Evolutionary conservation across 2,329 filamentous ascomycete species (phyloP).

Genomic region (Claviceps sp.): DNA sequence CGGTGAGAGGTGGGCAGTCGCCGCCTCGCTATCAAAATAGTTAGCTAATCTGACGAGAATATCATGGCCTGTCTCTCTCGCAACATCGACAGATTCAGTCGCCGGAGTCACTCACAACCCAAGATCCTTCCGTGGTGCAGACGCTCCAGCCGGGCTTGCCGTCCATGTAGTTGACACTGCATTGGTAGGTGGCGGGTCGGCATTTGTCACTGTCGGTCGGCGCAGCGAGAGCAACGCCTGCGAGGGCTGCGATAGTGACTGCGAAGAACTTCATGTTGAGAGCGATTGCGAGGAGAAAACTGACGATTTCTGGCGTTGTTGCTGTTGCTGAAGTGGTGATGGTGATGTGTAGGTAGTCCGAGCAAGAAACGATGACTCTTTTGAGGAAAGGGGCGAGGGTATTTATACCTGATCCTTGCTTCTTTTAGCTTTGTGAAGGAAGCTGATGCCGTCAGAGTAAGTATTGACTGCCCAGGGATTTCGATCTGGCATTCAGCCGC

Average conservation of each 20-base stretch:
- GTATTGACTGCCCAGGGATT: neutral
- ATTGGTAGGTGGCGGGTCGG: constrained; percentile 22
- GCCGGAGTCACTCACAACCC: constrained; percentile 19
- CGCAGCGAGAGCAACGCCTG: constrained; percentile 8
- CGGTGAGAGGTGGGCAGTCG: constrained; percentile 21
- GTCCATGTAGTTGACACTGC: constrained; percentile 7
- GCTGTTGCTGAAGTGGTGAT: neutral
- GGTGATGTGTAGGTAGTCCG: neutral
- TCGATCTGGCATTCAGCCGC: neutral
- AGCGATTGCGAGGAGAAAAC: neutral
- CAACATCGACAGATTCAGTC: neutral
- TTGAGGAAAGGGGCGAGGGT: neutral
- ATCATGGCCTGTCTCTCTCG: neutral
- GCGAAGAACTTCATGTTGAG: constrained; percentile 18
- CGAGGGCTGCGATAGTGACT: constrained; percentile 12
- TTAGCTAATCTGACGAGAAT: neutral
- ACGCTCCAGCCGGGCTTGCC: constrained; percentile 17
- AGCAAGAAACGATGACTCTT: neutral
- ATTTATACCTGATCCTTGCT: neutral
- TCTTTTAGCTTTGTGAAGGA: neutral
- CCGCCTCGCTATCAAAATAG: constrained; percentile 16
- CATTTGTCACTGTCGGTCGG: constrained; percentile 6
- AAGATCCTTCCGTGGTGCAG: constrained; percentile 17
- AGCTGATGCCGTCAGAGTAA: neutral
- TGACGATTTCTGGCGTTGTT: neutral